Evolutionary conservation across 306 rosid species (phyloP).

Genomic region (Boehmeria nivea): DNA sequence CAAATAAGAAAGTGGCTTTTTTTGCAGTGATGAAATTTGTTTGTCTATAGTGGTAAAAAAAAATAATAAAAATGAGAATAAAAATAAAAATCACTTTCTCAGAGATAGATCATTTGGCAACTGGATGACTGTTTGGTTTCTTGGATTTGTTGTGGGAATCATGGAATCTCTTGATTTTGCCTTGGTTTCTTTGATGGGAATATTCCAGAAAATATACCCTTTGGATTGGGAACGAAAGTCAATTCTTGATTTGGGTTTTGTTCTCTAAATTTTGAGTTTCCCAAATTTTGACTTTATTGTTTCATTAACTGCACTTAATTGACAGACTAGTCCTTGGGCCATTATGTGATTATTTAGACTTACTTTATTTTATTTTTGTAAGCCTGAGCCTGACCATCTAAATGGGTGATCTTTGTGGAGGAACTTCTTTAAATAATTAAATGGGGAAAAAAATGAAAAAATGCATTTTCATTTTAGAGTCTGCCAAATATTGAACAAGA

Average conservation of each 20-base stretch:
- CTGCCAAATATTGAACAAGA: no score
- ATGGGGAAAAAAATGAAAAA: no score
- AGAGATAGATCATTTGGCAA: slow-evolving; percentile 1
- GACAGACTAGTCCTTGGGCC: no score
- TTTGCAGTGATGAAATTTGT: slow-evolving; percentile 17
- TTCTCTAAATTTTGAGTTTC: background rate
- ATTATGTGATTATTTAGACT: no score
- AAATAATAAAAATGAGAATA: no score
- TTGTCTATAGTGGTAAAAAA: slow-evolving; percentile 13
- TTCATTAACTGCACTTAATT: background rate
- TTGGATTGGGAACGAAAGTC: slow-evolving; percentile 21
- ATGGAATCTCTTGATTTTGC: background rate
- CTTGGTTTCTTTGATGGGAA: slow-evolving; percentile 11
- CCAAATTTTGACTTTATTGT: background rate
- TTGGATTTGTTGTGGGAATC: slow-evolving; percentile 9
- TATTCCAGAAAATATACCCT: slow-evolving; percentile 26
- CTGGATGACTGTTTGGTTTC: slow-evolving; percentile 5
- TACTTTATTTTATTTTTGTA: no score
- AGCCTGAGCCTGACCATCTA: no score
- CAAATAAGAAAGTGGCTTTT: slow-evolving; percentile 5
- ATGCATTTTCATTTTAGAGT: no score
- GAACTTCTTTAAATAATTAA: no score
- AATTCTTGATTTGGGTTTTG: slow-evolving; percentile 16
- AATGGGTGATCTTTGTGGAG: no score
- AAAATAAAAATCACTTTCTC: slow-evolving; percentile 6